These are phyloP conservation scores for Globisporangium cylindrosporum DNA, from an alignment of 352 stramenopile species.

Conservation along the genomic window DNA sequence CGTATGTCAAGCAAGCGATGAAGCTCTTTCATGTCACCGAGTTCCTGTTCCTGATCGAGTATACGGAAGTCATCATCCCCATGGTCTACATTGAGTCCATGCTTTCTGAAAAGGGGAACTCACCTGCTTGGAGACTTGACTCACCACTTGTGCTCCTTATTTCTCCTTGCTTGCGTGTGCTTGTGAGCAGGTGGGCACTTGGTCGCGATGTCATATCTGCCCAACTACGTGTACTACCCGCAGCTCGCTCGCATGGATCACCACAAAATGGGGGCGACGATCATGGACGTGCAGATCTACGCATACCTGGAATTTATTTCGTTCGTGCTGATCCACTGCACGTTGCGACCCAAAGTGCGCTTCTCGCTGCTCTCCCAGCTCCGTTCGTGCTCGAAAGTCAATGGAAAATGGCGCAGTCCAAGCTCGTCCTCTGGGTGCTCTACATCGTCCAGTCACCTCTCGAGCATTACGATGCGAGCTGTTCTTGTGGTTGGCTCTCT, in stretches of 20 bases:
- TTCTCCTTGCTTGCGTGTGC: not conserved
- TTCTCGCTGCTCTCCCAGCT: slow-evolving; percentile 12
- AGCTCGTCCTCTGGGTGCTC: slow-evolving; percentile 36
- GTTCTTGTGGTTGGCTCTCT: not conserved
- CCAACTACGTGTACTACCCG: slow-evolving; percentile 8
- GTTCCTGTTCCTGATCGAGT: slow-evolving; percentile 10
- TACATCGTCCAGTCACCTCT: slow-evolving; percentile 8
- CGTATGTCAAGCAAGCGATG: slow-evolving; percentile 4
- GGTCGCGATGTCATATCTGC: slow-evolving; percentile 2
- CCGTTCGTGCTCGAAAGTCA: slow-evolving; percentile 36
- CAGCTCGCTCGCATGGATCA: slow-evolving; percentile 1
- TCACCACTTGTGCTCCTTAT: not conserved
- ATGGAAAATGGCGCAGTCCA: slow-evolving; percentile 26
- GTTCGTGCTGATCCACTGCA: not conserved
- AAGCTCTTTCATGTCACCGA: slow-evolving; percentile 2
- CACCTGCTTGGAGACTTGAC: not conserved
- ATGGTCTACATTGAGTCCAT: slow-evolving; percentile 11
- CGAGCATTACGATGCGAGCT: slow-evolving; percentile 12
- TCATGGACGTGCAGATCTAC: slow-evolving; percentile 7
- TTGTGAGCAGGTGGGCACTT: not conserved
- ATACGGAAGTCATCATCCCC: slow-evolving; percentile 9
- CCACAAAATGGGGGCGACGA: not conserved
- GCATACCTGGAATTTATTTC: not conserved
- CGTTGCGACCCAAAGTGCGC: slow-evolving; percentile 4
- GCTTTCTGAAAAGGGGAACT: not conserved